Evolutionary conservation across 2,329 filamentous ascomycete species (phyloP).

Genomic region (Xylaria sp.): DNA sequence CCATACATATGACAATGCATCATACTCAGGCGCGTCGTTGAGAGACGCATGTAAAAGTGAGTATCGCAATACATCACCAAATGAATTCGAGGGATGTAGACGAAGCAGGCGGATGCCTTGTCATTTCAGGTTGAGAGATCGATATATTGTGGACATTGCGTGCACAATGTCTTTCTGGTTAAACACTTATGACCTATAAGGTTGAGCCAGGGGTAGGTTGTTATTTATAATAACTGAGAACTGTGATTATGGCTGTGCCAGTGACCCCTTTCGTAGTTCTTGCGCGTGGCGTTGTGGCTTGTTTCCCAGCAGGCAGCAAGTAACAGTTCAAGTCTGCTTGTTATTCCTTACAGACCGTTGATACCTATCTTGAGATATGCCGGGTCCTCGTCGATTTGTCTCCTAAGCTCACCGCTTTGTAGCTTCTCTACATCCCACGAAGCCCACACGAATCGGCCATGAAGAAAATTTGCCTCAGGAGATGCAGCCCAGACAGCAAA

Average conservation of each 20-base stretch:
- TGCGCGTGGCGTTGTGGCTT: background rate
- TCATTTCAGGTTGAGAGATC: conserved; percentile 1
- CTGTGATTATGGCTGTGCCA: background rate
- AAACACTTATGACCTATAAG: background rate
- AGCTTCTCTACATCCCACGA: conserved; percentile 56
- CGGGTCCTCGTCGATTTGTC: conserved; percentile 41
- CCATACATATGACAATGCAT: conserved; percentile 21
- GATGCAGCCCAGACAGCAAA: conserved; percentile 54
- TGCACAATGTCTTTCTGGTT: background rate
- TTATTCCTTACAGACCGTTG: conserved; percentile 25
- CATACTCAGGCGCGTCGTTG: conserved; percentile 3
- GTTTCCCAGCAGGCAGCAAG: background rate
- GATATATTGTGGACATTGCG: conserved; percentile 13
- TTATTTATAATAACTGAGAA: background rate
- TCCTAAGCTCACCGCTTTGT: conserved; percentile 41
- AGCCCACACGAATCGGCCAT: conserved; percentile 53
- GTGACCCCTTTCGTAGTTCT: background rate
- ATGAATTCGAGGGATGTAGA: conserved; percentile 6
- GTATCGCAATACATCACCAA: conserved; percentile 5
- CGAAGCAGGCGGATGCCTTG: conserved; percentile 11
- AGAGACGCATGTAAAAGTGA: background rate
- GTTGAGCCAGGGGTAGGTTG: background rate
- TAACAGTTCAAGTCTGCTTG: background rate
- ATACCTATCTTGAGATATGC: conserved; percentile 42
- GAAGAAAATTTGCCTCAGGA: conserved; percentile 53